These are phyloP conservation scores for Phytophthora cajani DNA, from an alignment of 352 stramenopile species.

Conservation along the genomic window DNA sequence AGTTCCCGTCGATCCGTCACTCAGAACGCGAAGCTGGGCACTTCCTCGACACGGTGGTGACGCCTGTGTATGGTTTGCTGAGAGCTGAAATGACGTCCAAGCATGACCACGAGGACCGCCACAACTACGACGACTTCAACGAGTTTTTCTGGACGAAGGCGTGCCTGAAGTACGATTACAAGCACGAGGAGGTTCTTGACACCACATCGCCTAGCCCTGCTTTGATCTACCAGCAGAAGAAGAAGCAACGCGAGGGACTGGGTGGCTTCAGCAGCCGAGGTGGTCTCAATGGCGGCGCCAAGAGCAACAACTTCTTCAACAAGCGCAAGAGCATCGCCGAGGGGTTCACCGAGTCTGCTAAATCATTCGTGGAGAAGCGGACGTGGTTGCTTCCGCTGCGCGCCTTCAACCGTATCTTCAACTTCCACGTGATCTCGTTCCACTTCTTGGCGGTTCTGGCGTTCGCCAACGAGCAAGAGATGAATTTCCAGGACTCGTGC, in stretches of 20 bases:
- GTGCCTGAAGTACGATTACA: conserved; percentile 96
- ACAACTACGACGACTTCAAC: conserved; percentile 99
- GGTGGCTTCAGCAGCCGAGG: conserved; percentile 37
- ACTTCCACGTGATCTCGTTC: conserved; percentile 98
- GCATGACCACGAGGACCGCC: conserved; percentile 94
- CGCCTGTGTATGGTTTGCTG: conserved; percentile 93
- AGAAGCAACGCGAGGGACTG: conserved; percentile 48
- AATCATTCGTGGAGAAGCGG: conserved; percentile 98
- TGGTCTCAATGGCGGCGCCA: conserved; percentile 32
- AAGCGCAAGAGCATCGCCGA: conserved; percentile 90
- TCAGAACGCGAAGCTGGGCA: conserved; percentile 92
- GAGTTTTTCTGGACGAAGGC: conserved; percentile 99
- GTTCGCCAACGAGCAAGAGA: conserved; percentile 93
- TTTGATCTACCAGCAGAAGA: conserved; percentile 63
- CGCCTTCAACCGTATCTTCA: conserved; percentile 95
- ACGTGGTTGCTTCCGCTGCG: conserved; percentile 96
- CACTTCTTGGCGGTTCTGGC: conserved; percentile 94
- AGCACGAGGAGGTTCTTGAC: conserved; percentile 87
- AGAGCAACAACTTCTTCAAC: conserved; percentile 36
- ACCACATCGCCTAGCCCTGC: conserved; percentile 63
- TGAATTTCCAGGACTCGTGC: conserved; percentile 83
- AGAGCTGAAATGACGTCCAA: conserved; percentile 88
- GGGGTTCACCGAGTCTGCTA: conserved; percentile 90
- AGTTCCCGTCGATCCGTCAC: conserved; percentile 77
- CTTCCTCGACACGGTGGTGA: conserved; percentile 98